These are phyloP conservation scores for Sedum album DNA, from an alignment of 164 flowering plant species.

Conservation along the genomic window DNA sequence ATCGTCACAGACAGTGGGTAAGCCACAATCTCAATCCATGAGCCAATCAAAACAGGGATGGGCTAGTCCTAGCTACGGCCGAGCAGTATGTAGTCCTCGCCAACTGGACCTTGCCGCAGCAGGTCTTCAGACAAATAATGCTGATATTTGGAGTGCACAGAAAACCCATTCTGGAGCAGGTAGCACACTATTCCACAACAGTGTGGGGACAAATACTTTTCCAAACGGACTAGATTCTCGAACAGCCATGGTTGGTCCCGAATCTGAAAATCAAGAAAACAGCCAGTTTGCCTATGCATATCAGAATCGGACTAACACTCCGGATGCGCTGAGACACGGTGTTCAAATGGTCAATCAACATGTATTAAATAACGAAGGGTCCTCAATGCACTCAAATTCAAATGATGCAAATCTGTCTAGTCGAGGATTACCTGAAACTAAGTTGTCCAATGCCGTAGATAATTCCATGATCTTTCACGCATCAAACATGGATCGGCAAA, in stretches of 20 bases:
- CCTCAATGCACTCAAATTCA: not conserved
- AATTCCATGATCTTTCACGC: not conserved
- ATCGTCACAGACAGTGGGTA: not conserved
- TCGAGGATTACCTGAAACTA: not conserved
- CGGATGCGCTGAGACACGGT: not conserved
- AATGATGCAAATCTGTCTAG: not conserved
- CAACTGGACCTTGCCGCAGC: not conserved
- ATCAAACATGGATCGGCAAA: not conserved
- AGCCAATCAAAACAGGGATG: not conserved
- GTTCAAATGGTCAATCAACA: slow-evolving; percentile 2
- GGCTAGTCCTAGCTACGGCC: not conserved
- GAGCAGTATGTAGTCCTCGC: not conserved
- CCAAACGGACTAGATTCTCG: not conserved
- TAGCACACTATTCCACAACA: not conserved
- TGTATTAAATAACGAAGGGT: not conserved
- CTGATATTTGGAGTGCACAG: not conserved
- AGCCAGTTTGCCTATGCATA: slow-evolving; percentile 3
- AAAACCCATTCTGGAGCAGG: not conserved
- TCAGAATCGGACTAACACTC: not conserved
- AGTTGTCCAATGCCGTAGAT: not conserved
- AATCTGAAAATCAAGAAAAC: not conserved
- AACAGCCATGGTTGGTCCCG: not conserved
- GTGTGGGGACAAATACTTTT: not conserved
- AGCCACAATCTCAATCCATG: not conserved
- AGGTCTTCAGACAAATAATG: not conserved